Base-by-base conservation (phyloP, 2,329 filamentous ascomycete genomes). In the Calonectria honghensis region DNA sequence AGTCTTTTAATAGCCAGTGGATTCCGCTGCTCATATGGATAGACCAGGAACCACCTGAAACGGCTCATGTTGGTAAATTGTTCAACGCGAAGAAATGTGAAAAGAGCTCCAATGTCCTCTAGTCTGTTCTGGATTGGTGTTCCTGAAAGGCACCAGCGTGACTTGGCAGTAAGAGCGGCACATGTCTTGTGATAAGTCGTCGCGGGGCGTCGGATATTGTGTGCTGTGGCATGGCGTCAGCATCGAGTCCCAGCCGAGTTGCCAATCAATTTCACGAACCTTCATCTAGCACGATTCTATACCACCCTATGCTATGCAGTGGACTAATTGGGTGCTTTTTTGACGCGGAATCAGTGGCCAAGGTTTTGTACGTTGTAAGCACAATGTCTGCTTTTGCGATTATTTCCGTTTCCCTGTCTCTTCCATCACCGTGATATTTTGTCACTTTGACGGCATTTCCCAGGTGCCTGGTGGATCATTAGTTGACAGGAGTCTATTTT, bases 91-190 rank as follows among this genome's bases (percentile, higher is more conserved):
- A 80, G 72, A 90, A 88, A 1, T 85, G 85, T 83, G 52, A 91
- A 85, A 0, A 91, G 82, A 0, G 89, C 85, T 0, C 87, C 89
- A 4, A 91, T 84, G 64, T 91, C 90, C 9, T 88, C 86, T 0
- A 91, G 82, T 2, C 82, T 83, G 75, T 91, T 91, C 72, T 91
- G 90, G 31, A 91, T 88, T 0, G 89, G 90, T 0, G 89, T 91
- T 0, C 89, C 89, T 0, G 88, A 88, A 0, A 90, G 82, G 74
- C 88, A 90, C 89, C 90, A 91, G 11, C 90, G 84, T 0, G 85
- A 86, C 2, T 83, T 82, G 0, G 89, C 86, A 1, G 78, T 70
- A 0, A 92, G 81, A 0, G 85, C 82, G 29, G 80, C 77, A 5
- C 88, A 87, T 0, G 88, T 85, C 1, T 83, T 84, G 73, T 88